Percentiles rank a stretch among this genome's conserved stretches.
Evolutionary conservation across 345 rosid genomes (phyloP).

Genomic region (Boechera divaricarpa): DNA sequence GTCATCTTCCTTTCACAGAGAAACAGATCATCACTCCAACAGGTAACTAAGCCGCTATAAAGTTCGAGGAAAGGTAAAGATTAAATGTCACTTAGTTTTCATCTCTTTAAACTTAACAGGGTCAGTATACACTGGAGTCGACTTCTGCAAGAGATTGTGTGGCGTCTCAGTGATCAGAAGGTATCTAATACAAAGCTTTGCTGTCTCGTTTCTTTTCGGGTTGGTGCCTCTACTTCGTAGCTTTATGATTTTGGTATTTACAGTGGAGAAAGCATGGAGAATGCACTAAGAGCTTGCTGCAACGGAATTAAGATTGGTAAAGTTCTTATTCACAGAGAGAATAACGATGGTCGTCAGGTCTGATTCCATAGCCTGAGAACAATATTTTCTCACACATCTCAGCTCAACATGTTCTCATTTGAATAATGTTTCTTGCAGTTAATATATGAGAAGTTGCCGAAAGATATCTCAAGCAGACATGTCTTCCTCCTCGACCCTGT

Average conservation of each 20-base stretch:
- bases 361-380: not conserved
- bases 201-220: not conserved
- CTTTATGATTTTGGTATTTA: constrained; percentile 5
- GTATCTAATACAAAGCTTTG: constrained; percentile 39
- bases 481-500: constrained; percentile 88
- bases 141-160: constrained; percentile 78
- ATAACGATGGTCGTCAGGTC: constrained; percentile 78
- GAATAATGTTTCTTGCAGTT: constrained; percentile 55
- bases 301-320: constrained; percentile 92
- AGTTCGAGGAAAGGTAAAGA: not conserved
- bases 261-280: constrained; percentile 99
- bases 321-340: constrained; percentile 82
- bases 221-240: not conserved
- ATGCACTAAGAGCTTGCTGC: constrained; percentile 93
- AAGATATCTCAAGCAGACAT: constrained; percentile 82
- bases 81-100: not conserved
- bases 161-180: constrained; percentile 91
- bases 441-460: constrained; percentile 90
- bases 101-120: constrained; percentile 51
- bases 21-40: constrained; percentile 90
- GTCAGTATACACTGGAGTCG: constrained; percentile 85
- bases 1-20: constrained; percentile 94
- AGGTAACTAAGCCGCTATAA: constrained; percentile 39
- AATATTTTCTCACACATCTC: not conserved
- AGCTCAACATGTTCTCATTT: constrained; percentile 9